phyloP scores from a whole-genome alignment of 345 rosid genomes.

The Camelina hispida region DNA sequence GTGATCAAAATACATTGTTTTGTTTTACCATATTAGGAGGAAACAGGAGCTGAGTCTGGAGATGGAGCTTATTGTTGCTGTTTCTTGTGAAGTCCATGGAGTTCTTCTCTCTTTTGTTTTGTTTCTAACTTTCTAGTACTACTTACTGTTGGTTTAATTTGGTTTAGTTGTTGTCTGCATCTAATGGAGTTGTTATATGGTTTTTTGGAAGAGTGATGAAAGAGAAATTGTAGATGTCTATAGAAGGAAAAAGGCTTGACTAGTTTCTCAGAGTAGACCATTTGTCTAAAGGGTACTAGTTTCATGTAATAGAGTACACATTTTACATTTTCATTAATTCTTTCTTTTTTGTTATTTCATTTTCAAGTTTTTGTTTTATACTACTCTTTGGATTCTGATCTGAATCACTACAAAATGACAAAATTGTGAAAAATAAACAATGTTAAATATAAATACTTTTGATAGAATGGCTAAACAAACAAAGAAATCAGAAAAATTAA shows the following conservation, averaged over 20 bases:
- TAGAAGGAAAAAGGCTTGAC: conserved; percentile 44
- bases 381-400: conserved; percentile 22
- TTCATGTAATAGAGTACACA: conserved; percentile 19
- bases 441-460: background rate
- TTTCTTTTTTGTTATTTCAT: conserved; percentile 15
- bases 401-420: conserved; percentile 15
- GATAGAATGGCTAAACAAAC: background rate
- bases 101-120: conserved; percentile 2
- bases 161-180: conserved; percentile 29
- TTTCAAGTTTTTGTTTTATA: conserved; percentile 16
- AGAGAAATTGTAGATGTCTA: conserved; percentile 29
- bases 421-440: background rate
- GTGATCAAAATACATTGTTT: background rate
- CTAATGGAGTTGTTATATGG: conserved; percentile 11
- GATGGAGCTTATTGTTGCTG: conserved; percentile 32
- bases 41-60: conserved; percentile 35
- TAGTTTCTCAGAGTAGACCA: conserved; percentile 38
- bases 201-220: conserved; percentile 15
- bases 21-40: conserved; percentile 37
- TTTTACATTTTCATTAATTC: background rate
- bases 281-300: conserved; percentile 36
- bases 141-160: conserved; percentile 25
- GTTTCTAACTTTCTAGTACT: conserved; percentile 16
- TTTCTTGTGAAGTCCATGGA: conserved; percentile 39
- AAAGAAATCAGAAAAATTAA: background rate